Base-by-base conservation (phyloP, 305 asterid species). In the Rubia balearica region DNA sequence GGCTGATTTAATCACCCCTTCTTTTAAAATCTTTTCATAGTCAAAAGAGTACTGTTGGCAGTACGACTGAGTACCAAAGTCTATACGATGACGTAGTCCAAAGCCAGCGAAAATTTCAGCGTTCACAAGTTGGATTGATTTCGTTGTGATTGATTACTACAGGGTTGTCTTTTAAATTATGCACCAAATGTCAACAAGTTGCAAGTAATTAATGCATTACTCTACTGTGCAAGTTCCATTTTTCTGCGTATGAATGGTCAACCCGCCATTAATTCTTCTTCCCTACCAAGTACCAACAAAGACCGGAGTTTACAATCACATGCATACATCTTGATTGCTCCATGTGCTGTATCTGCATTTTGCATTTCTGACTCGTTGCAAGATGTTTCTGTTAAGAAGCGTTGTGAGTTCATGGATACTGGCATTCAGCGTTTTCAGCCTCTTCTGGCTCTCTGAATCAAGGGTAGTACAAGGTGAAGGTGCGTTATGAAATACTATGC, bases 391-490 rank as follows among this genome's bases (percentile, higher is more conserved):
- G 57, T 7, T 66, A 11, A 42, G 70, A 68, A 57, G 22, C 30
- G 67, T 13, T 77, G 62, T 8, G 53, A 36, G 53, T 80, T 62
- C 65, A 22, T 73, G 70, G 77, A 57, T 77, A 63, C 42, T 80
- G 64, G 75, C 41, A 27, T 43, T 77, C 24, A 60, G 70, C 51
- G n/a, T 45, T 57, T 74, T 74, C 73, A 40, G 70, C 17, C 65
- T 74, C 60, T 33, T 68, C 67, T 67, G 53, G 21, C 55, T 63
- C 59, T 65, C 73, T 45, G 75, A 67, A 60, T 71, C 80, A 43
- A 65, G 51, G 70, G 79, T 77, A 24, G 71, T 81, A 6, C 81
- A 63, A 69, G 81, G 74, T 68, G 81, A 80, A 76, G 84, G 84
- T 80, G n/a, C 27, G 66, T n/a, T 55, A 42, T 43, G 59, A 0